Percentiles rank a stretch among this genome's conserved stretches.
These are phyloP conservation scores for Colletotrichum tropicicola DNA, from an alignment of 2,329 filamentous ascomycete genomes.

Conservation along the genomic window DNA sequence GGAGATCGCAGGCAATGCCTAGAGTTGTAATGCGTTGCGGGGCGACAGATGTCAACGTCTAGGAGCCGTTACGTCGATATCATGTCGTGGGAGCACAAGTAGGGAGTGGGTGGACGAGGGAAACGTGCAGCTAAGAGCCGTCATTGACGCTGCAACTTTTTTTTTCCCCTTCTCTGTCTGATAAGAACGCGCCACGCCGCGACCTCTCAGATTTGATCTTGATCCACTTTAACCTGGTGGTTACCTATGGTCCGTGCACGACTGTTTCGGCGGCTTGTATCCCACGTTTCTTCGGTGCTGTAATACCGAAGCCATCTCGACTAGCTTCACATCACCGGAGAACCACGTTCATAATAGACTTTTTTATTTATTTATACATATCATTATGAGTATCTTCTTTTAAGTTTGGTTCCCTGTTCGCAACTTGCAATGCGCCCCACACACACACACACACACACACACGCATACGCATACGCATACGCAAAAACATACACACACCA, in stretches of 20 bases:
- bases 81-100: slow-evolving; percentile 2
- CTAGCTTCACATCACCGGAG: no score
- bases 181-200: slow-evolving; percentile 20
- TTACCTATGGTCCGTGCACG: background rate
- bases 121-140: background rate
- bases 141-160: slow-evolving; percentile 27
- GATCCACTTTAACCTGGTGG: background rate
- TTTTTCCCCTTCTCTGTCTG: slow-evolving; percentile 9
- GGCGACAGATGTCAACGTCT: background rate
- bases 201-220: slow-evolving; percentile 11
- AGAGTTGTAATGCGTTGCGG: background rate
- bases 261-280: no score
- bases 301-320: no score
- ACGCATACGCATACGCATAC: background rate
- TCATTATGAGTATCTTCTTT: background rate
- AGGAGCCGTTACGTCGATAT: background rate
- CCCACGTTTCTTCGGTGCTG: no score
- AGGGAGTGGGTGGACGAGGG: background rate
- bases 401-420: background rate
- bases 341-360: no score
- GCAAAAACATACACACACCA: background rate
- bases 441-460: background rate
- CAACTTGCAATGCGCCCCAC: background rate
- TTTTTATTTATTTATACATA: no score
- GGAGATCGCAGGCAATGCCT: background rate